Evolutionary conservation across 805 yeast genomes (phyloP).

Genomic region (Myxozyma sirexii): DNA sequence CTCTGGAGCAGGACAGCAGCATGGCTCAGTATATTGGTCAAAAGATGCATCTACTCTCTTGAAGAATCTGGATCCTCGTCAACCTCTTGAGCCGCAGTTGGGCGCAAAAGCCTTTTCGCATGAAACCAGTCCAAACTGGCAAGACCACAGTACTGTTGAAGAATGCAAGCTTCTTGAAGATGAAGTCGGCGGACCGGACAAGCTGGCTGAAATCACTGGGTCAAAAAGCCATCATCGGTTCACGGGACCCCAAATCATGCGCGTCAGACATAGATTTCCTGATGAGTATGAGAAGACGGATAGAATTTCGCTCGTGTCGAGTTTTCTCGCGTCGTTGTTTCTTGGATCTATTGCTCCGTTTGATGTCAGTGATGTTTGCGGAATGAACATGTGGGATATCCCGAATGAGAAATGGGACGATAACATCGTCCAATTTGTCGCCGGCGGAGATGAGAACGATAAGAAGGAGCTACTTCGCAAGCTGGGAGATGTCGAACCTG

Average conservation of each 20-base stretch:
- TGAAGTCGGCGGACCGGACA: conserved; percentile 60
- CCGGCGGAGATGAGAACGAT: conserved; percentile 40
- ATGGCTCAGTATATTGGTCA: conserved; percentile 86
- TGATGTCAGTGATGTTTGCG: conserved; percentile 89
- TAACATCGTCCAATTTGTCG: conserved; percentile 52
- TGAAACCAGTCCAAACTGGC: conserved; percentile 86
- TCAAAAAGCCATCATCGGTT: conserved; percentile 87
- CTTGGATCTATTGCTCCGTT: conserved; percentile 64
- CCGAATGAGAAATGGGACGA: conserved; percentile 57
- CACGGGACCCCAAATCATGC: conserved; percentile 89
- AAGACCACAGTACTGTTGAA: conserved; percentile 80
- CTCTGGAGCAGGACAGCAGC: conserved; percentile 90
- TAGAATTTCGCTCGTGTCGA: conserved; percentile 74
- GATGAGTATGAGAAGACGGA: conserved; percentile 57
- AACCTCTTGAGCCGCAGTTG: conserved; percentile 51
- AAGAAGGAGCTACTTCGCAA: conserved; percentile 45
- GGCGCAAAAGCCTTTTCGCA: conserved; percentile 59
- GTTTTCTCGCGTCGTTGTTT: conserved; percentile 72
- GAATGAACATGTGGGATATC: conserved; percentile 86
- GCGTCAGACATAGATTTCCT: conserved; percentile 58
- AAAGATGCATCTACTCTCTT: conserved; percentile 50
- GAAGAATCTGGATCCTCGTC: conserved; percentile 42
- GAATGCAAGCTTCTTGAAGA: conserved; percentile 67
- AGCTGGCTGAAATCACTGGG: conserved; percentile 71
- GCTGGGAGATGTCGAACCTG: conserved; percentile 43